Evolutionary conservation across 805 yeast genomes (phyloP).

Genomic region (Wickerhamiella domercqiae): DNA sequence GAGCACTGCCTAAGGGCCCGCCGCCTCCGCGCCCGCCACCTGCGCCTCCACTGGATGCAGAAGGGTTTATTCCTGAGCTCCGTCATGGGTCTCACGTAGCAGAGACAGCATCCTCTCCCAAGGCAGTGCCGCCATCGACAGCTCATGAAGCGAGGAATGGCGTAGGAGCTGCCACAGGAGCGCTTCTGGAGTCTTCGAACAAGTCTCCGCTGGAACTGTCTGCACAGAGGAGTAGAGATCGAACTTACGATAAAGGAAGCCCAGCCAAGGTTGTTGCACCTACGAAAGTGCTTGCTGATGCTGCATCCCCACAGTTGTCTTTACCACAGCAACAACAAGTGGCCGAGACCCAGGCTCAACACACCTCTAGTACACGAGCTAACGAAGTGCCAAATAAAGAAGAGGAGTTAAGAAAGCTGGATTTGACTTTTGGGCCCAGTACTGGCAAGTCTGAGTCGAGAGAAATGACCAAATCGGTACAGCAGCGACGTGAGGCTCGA

Average conservation of each 20-base stretch:
- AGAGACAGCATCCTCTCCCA: constrained; percentile 19
- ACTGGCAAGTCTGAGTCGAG: constrained; percentile 4
- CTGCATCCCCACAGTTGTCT: too few relatives aligned
- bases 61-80: too few relatives aligned
- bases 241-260: too few relatives aligned
- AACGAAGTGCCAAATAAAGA: constrained; percentile 15
- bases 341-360: too few relatives aligned
- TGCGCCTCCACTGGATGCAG: constrained; percentile 29
- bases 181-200: too few relatives aligned
- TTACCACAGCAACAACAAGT: too few relatives aligned
- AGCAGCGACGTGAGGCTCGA: constrained; percentile 56
- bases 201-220: too few relatives aligned
- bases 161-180: not conserved
- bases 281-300: too few relatives aligned
- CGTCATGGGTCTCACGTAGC: too few relatives aligned
- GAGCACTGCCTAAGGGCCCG: constrained; percentile 17
- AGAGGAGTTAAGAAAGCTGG: constrained; percentile 16
- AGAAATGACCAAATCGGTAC: constrained; percentile 9
- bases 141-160: too few relatives aligned
- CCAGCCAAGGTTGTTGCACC: not conserved
- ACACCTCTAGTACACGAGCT: too few relatives aligned
- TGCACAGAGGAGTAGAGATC: too few relatives aligned
- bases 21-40: constrained; percentile 29
- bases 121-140: not conserved
- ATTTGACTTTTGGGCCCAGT: constrained; percentile 5